A percentile compares a stretch with the other conserved stretches of the same genome.
These are phyloP conservation scores for Phytopythium oedochilum DNA, from an alignment of 352 stramenopile genomes.

Conservation along the genomic window DNA sequence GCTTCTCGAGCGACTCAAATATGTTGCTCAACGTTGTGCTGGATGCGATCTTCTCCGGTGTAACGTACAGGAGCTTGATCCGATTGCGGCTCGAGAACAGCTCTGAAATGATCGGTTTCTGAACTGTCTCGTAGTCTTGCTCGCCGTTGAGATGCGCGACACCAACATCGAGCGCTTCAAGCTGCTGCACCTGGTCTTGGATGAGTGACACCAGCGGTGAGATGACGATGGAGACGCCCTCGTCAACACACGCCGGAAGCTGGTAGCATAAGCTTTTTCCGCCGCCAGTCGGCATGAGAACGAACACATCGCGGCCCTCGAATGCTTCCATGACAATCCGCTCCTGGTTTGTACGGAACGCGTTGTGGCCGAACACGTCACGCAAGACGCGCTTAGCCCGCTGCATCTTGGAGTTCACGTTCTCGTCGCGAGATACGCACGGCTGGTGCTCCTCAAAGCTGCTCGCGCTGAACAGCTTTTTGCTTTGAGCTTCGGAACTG, in stretches of 20 bases:
- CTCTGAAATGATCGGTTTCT: slow-evolving; percentile 84
- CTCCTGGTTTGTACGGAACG: slow-evolving; percentile 94
- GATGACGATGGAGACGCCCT: slow-evolving; percentile 96
- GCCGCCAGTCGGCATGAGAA: slow-evolving; percentile 98
- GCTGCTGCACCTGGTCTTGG: slow-evolving; percentile 97
- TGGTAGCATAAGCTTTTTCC: slow-evolving; percentile 99
- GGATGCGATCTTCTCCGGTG: slow-evolving; percentile 95
- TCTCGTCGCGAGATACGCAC: slow-evolving; percentile 40
- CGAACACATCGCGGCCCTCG: slow-evolving; percentile 93
- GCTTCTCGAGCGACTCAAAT: slow-evolving; percentile 72
- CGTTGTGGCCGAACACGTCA: slow-evolving; percentile 94
- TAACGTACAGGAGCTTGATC: slow-evolving; percentile 98
- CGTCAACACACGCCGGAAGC: slow-evolving; percentile 83
- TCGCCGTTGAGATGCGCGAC: slow-evolving; percentile 84
- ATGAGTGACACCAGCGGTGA: slow-evolving; percentile 98
- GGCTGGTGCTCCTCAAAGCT: slow-evolving; percentile 17
- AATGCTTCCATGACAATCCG: slow-evolving; percentile 94
- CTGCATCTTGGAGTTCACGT: slow-evolving; percentile 61
- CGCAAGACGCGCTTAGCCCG: slow-evolving; percentile 66
- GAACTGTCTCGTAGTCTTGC: slow-evolving; percentile 82
- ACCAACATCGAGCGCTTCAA: slow-evolving; percentile 91
- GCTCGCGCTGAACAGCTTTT: slow-evolving; percentile 3
- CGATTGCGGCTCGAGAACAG: slow-evolving; percentile 79
- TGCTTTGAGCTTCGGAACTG: slow-evolving; percentile 10
- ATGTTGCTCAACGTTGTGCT: slow-evolving; percentile 86